Evolutionary conservation across 495 filamentous ascomycete genomes (phyloP), one percentile per base, ranked within the genome.

Genomic region (Trichoderma virens): DNA sequence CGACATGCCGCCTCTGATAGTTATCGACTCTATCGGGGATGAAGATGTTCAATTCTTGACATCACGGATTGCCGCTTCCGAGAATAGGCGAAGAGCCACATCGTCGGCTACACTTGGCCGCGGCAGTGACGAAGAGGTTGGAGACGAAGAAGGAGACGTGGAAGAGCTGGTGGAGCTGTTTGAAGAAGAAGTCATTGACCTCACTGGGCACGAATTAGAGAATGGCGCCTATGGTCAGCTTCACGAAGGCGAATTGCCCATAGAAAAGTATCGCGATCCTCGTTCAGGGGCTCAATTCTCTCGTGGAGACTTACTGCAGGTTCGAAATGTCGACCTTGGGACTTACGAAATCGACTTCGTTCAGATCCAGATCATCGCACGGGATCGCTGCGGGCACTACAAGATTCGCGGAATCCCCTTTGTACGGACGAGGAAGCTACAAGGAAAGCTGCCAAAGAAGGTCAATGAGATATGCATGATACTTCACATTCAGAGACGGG

Each of bases 381-480:
- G 31, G 11, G 59, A 20, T 41, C 34, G 20, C 18, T 16, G 23
- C 2, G 61, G 61, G 6, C 6, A 27, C 35, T 38, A 1, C 61
- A 62, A 38, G 5, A 43, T 41, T 47, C 43, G 67, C 68, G 28
- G 25, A 13, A 28, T 61, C 11, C 30, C 18, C 8, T 32, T 56
- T n/a, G 8, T 43, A 18, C 39, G 54, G 39, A 31, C 51, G 25
- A 18, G 43, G 8, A 41, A 38, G 31, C 9, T 64, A 6, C 1
- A 2, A 11, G 8, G 68, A 0, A 34, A 60, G 0, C 70, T 73
- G 6, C 11, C 69, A 0, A 65, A 66, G 14, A 64, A 75, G 0
- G 45, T 14, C 18, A 65, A 60, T n/a, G 63, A 60, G 65, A 61
- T 88, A 1, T 80, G 79, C 32, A 70, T 84, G 64, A 64, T 88